Base-by-base conservation (phyloP, 768 basidiomycete genomes). In the Lactarius tabidus region DNA sequence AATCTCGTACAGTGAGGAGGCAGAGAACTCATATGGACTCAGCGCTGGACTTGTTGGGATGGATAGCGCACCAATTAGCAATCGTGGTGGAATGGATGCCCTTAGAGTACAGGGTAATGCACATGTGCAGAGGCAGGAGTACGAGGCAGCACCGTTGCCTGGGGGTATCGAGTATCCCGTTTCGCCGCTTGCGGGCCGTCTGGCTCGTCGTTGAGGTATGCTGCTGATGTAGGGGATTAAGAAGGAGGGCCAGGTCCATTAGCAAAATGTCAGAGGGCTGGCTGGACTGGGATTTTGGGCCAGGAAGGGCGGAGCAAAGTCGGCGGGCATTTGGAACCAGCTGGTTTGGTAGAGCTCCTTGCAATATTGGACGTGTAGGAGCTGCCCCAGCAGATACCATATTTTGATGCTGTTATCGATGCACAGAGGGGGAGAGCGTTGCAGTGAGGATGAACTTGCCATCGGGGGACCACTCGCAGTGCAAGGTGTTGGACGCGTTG, bases 371-470 rank as follows among this genome's bases (percentile, higher is more conserved):
- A 90, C 79, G 67, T 98, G 93, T 60, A 97, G 73, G 23, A 98
- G 83, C 1, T 86, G 82, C 10, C 97, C 95, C 0, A 87, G 82
- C 74, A 92, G 95, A 74, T 96, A 95, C 91, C 90, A 98, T 66
- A 99, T 82, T 79, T 95, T 97, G 75, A 98, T 86, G 1, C 95
- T 95, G 70, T 98, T 98, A 78, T 99, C 97, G 65, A 99, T 97
- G 43, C 97, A 86, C 57, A 98, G n/a, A 79, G 28, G 97, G 97
- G 20, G 91, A 95, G n/a, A 98, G 84, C 0, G 94, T 98, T 2
- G 95, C 94, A 8, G 96, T 98, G 70, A 99, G 80, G 29, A 99
- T 84, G 80, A 89, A 95, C 51, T 90, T 86, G 15, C 96, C 97
- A 66, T 94, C 92, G 0, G 94, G 90, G 17, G 91, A 93, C 95